Evolutionary conservation across 192 early-diverging fungal genomes (phyloP).

Genomic region (Obelidium mucronatum): DNA sequence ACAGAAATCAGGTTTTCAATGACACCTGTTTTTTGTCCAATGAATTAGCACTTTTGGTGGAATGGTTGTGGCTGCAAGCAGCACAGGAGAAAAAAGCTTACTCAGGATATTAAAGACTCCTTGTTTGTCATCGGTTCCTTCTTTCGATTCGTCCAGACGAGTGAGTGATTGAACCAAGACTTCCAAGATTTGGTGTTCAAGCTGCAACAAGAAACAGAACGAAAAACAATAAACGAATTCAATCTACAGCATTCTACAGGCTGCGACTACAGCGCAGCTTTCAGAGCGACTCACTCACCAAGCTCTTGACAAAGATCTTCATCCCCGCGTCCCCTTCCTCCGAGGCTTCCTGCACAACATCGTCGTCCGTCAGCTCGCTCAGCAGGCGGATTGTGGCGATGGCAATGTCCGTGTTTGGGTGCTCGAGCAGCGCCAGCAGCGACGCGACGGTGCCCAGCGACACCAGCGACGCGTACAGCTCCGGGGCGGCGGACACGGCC

Average conservation of each 20-base stretch:
- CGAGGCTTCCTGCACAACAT: constrained; percentile 63
- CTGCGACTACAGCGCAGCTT: no score
- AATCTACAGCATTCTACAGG: no score
- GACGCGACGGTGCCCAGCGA: constrained; percentile 69
- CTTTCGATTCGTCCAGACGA: constrained; percentile 75
- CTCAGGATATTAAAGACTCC: constrained; percentile 86
- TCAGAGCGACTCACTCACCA: constrained; percentile 56
- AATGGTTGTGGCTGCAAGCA: no score
- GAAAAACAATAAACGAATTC: no score
- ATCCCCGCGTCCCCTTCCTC: constrained; percentile 72
- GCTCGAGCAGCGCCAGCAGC: constrained; percentile 79
- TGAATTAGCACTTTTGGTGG: no score
- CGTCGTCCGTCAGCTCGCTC: constrained; percentile 94
- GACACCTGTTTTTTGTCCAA: no score
- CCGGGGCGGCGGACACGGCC: constrained; percentile 79
- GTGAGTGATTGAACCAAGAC: constrained; percentile 82
- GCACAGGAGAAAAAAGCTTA: constrained; percentile 34
- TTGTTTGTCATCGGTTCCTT: constrained; percentile 76
- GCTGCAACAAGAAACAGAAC: not conserved
- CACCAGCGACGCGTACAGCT: constrained; percentile 77
- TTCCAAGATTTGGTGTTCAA: constrained; percentile 68
- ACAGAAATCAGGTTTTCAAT: constrained; percentile 88
- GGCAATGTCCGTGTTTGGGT: constrained; percentile 95
- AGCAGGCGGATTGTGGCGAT: constrained; percentile 84
- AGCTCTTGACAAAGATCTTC: constrained; percentile 69